Evolutionary conservation across 2,329 filamentous ascomycete species (phyloP).

Genomic region (Cyclaneusma minus): DNA sequence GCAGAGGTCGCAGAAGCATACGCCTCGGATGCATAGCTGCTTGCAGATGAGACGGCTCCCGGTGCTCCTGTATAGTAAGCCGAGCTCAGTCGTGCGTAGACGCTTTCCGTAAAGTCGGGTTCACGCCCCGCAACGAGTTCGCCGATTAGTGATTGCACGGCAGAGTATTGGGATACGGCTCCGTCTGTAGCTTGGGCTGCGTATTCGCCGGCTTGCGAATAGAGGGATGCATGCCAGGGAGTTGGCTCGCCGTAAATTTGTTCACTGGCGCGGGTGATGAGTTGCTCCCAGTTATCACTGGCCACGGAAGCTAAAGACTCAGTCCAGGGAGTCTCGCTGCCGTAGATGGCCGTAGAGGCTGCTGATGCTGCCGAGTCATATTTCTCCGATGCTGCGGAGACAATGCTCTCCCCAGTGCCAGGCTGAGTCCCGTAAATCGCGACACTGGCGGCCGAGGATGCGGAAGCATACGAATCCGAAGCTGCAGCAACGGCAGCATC

Average conservation of each 20-base stretch:
- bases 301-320: constrained; percentile 34
- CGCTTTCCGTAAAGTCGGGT: constrained; percentile 66
- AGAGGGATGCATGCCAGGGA: constrained; percentile 22
- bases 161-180: constrained; percentile 48
- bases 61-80: constrained; percentile 52
- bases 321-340: constrained; percentile 31
- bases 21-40: constrained; percentile 32
- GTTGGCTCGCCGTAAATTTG: constrained; percentile 18
- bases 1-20: constrained; percentile 27
- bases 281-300: constrained; percentile 22
- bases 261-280: constrained; percentile 16
- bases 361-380: constrained; percentile 22
- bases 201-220: constrained; percentile 36
- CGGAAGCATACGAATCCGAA: constrained; percentile 22
- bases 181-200: constrained; percentile 46
- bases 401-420: neutral
- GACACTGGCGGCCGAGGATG: constrained; percentile 24
- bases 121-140: constrained; percentile 67
- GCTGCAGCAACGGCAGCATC: constrained; percentile 26
- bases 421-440: constrained; percentile 9
- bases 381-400: constrained; percentile 6
- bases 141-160: constrained; percentile 56
- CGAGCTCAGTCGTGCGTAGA: constrained; percentile 54
- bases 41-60: constrained; percentile 27
- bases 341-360: constrained; percentile 11